A percentile compares a stretch with the other conserved stretches of the same genome.
phyloP scores from a whole-genome alignment of 441 rosid species.

The Gossypium gossypioides region DNA sequence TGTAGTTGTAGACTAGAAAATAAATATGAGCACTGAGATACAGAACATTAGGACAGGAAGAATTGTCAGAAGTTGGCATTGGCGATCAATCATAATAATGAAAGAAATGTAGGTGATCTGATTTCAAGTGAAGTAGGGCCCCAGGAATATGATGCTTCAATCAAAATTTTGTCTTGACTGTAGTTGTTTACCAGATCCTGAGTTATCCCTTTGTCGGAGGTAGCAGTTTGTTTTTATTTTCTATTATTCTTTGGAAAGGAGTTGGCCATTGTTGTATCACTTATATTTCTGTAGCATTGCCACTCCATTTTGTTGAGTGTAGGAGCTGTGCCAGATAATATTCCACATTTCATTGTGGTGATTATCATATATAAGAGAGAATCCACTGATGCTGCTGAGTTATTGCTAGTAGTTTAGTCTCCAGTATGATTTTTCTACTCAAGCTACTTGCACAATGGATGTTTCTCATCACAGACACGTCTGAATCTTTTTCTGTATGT shows the following conservation, averaged over 20 bases:
- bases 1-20: slow-evolving; percentile 3
- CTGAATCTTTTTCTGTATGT: background rate
- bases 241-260: background rate
- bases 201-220: background rate
- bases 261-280: background rate
- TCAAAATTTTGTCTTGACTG: background rate
- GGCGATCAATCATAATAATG: background rate
- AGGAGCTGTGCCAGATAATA: slow-evolving; percentile 1
- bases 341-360: background rate
- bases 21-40: background rate
- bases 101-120: background rate
- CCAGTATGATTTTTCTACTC: background rate
- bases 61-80: background rate
- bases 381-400: background rate
- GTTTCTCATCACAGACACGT: background rate
- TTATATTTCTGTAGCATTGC: background rate
- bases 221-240: background rate
- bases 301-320: slow-evolving; percentile 4
- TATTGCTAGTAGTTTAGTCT: background rate
- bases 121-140: background rate
- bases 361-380: background rate
- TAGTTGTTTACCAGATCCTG: background rate
- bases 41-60: background rate
- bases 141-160: background rate
- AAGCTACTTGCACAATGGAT: background rate